phyloP scores from a whole-genome alignment of 352 stramenopile species.

The Phytophthora ohioensis region DNA sequence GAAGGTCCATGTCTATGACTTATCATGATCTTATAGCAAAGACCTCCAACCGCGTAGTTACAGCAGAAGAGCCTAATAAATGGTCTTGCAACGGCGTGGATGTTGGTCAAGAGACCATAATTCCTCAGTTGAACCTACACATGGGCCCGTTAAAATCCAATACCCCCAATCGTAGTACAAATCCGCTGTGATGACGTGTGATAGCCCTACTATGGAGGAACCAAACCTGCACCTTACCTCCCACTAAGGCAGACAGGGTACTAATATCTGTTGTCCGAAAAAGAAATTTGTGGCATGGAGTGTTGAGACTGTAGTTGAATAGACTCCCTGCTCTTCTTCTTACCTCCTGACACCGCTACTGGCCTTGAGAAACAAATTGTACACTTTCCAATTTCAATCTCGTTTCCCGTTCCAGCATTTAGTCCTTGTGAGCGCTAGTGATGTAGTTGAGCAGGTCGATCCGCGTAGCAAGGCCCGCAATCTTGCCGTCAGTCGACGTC shows the following conservation, averaged over 20 bases:
- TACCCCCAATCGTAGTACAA: constrained; percentile 19
- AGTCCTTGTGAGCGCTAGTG: constrained; percentile 50
- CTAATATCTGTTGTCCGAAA: constrained; percentile 21
- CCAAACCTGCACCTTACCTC: background rate
- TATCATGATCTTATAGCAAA: background rate
- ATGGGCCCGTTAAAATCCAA: constrained; percentile 19
- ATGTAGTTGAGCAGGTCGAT: constrained; percentile 98
- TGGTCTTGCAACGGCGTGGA: background rate
- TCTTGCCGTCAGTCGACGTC: constrained; percentile 67
- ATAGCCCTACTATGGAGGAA: background rate
- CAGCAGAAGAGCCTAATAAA: constrained; percentile 15
- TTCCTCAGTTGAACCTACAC: background rate
- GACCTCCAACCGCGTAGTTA: constrained; percentile 20
- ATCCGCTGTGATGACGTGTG: constrained; percentile 25
- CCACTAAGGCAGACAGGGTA: background rate
- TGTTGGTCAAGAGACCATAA: constrained; percentile 25
- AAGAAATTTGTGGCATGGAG: constrained; percentile 1
- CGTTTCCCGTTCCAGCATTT: background rate
- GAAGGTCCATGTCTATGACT: constrained; percentile 2
- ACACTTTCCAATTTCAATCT: background rate
- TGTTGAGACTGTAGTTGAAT: too few species aligned
- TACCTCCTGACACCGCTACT: too few species aligned
- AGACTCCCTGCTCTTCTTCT: too few species aligned
- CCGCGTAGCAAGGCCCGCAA: constrained; percentile 94
- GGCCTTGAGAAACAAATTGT: too few species aligned